Percentiles rank a stretch among this genome's conserved stretches.
Conservation (phyloP, 2,329 filamentous ascomycete genomes). For the Aspergillus sp. region DNA sequence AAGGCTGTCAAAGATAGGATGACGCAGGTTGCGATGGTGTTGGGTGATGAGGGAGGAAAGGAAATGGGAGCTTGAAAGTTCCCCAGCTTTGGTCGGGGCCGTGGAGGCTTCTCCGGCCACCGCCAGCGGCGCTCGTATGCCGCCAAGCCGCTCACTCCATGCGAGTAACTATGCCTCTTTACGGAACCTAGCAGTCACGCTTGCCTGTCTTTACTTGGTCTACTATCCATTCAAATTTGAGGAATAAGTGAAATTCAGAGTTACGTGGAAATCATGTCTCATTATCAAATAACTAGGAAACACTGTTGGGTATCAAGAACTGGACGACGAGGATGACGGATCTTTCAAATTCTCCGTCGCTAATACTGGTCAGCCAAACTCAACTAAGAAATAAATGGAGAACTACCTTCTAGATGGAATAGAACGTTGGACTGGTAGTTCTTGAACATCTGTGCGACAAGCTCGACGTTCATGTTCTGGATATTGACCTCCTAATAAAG, state of each 20-base stretch:
- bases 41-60: conserved; percentile 6
- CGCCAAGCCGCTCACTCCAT: conserved; percentile 19
- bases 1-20: not conserved
- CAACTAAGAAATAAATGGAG: not conserved
- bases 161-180: conserved; percentile 8
- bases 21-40: conserved; percentile 4
- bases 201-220: not conserved
- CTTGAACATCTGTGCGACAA: conserved; percentile 99
- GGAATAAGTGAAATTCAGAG: not conserved
- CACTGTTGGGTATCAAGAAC: not conserved
- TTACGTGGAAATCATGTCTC: not conserved
- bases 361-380: conserved; percentile 38
- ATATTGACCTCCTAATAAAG: conserved; percentile 86
- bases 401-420: conserved; percentile 90
- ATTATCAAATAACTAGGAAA: not conserved
- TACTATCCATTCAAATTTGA: not conserved
- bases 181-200: not conserved
- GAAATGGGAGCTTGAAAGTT: conserved; percentile 11
- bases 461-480: conserved; percentile 97
- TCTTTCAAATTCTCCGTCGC: conserved; percentile 83
- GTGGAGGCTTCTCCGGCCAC: conserved; percentile 19
- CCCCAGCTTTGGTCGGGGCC: conserved; percentile 20
- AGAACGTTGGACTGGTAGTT: conserved; percentile 98
- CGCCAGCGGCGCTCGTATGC: conserved; percentile 18
- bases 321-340: conserved; percentile 60